Evolutionary conservation across 192 early-diverging fungal species (phyloP).

Genomic region (Backusella westeae): DNA sequence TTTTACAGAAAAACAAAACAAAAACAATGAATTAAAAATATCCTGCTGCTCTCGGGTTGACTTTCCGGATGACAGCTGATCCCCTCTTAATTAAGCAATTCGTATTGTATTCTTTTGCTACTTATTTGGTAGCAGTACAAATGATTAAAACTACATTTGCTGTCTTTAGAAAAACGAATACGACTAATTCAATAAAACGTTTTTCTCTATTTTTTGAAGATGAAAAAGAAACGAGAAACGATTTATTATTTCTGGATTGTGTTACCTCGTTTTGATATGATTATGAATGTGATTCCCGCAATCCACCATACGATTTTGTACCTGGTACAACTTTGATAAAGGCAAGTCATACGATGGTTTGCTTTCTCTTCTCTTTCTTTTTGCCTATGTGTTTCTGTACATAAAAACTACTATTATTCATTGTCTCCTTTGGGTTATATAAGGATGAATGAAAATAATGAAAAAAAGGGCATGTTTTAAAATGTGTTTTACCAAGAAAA

Average conservation of each 20-base stretch:
- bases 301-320: not conserved
- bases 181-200: not conserved
- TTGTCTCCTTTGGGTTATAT: not conserved
- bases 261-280: not conserved
- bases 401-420: not conserved
- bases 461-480: not conserved
- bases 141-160: not conserved
- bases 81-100: not conserved
- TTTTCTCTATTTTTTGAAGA: not conserved
- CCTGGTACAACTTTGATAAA: not conserved
- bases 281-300: not conserved
- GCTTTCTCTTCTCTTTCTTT: not conserved
- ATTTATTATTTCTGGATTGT: not conserved
- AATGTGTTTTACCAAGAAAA: not conserved
- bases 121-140: too few species aligned
- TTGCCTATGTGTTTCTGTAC: not conserved
- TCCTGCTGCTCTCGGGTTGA: not conserved
- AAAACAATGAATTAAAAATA: not conserved
- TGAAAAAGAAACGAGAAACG: not conserved
- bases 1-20: not conserved
- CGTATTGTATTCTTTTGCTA: not conserved
- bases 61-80: not conserved
- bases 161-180: not conserved
- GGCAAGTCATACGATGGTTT: not conserved
- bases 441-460: not conserved